Base-by-base conservation (phyloP, 129 eudicot genomes). In the Erigeron canadensis region DNA sequence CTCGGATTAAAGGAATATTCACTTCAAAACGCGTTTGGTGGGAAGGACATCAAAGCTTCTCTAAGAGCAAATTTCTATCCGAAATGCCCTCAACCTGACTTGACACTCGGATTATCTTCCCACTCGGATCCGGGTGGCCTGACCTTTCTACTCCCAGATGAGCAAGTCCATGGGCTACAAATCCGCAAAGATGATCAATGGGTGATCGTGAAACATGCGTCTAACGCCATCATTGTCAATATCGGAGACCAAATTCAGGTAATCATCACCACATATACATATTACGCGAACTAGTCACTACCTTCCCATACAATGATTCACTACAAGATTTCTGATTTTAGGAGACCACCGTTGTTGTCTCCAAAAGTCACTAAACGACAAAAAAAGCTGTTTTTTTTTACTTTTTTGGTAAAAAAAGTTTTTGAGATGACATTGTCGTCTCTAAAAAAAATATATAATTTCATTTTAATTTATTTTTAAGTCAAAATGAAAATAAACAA, bases 61-160 rank as follows among this genome's bases (percentile, higher is more conserved):
- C 65, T 91, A 43, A 81, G 97, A 70, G 91, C 81, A 4, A 91
- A 91, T 76, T 91, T 80, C 38, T 91, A 91, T 63, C 96, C 97
- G 5, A 91, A 86, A 53, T 91, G 97, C 59, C 97, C 97, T 2
- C 96, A 91, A 60, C 96, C 97, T 5, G 94, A 91, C 62, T 45
- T 91, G 41, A 75, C 97, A 67, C 78, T 91, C 4, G 96, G 97
- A 0, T 81, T 91, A 12, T 88, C 96, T 4, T 69, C 96, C 7
- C 97, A 91, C 72, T 91, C 96, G 61, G 97, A 91, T 58, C 97
- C 97, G 7, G 97, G 97, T 58, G 97, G 97, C 16, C 44, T 91
- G 67, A 83, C 96, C 62, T 58, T 91, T 62, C 80, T 91, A 38
- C 83, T 91, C 5, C 96, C 97, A 0, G 97, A 91, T 60, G 71